Conservation (phyloP, 2,329 filamentous ascomycete species). For the Cytospora piceicola region DNA sequence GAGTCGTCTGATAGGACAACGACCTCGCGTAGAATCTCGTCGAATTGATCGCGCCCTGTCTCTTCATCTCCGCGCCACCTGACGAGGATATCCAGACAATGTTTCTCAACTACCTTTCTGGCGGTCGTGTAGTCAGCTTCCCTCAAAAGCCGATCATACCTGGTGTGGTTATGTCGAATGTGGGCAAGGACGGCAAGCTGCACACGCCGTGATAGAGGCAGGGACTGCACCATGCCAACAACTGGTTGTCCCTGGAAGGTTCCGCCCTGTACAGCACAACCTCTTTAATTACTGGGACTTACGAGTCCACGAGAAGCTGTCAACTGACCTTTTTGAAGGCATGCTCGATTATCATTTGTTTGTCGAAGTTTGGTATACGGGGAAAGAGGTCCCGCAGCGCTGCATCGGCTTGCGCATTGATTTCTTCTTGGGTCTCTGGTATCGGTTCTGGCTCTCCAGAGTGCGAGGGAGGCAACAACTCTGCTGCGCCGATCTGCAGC, state of each 20-base stretch:
- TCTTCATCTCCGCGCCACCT: slow-evolving; percentile 75
- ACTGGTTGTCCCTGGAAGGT: slow-evolving; percentile 57
- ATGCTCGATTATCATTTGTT: slow-evolving; percentile 64
- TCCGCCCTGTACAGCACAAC: slow-evolving; percentile 45
- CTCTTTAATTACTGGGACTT: slow-evolving; percentile 19
- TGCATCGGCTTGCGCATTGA: slow-evolving; percentile 64
- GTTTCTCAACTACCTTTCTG: slow-evolving; percentile 61
- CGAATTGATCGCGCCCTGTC: slow-evolving; percentile 67
- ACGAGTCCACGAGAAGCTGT: neutral
- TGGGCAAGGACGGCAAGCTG: slow-evolving; percentile 69
- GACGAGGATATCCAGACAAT: slow-evolving; percentile 67
- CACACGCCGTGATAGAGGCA: slow-evolving; percentile 64
- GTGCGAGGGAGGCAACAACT: slow-evolving; percentile 34
- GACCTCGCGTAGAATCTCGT: slow-evolving; percentile 68
- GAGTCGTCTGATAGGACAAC: slow-evolving; percentile 64
- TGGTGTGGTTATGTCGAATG: slow-evolving; percentile 68
- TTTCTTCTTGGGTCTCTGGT: slow-evolving; percentile 61
- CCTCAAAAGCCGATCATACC: slow-evolving; percentile 64
- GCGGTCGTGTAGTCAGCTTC: slow-evolving; percentile 64
- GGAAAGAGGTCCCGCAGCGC: slow-evolving; percentile 68
- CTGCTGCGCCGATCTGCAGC: slow-evolving; percentile 35
- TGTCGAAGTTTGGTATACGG: slow-evolving; percentile 67
- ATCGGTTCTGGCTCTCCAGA: slow-evolving; percentile 58
- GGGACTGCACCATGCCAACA: slow-evolving; percentile 60
- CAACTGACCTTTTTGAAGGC: slow-evolving; percentile 61